A percentile compares a stretch with the other conserved stretches of the same genome.
These are phyloP conservation scores for Aspergillus sp. DNA, from an alignment of 2,329 filamentous ascomycete genomes.

Conservation along the genomic window DNA sequence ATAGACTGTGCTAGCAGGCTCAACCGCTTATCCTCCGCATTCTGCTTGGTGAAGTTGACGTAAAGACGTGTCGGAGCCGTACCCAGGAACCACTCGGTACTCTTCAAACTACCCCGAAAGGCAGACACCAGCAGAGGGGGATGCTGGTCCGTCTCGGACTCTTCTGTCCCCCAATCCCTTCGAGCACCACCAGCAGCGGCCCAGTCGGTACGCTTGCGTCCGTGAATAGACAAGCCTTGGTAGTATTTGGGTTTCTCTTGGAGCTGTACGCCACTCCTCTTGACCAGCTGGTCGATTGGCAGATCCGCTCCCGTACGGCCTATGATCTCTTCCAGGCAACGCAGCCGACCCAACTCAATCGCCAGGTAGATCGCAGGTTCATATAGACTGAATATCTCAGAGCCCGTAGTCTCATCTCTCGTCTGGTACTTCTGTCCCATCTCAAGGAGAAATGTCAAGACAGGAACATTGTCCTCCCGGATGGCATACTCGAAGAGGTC, in stretches of 20 bases:
- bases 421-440: conserved; percentile 35
- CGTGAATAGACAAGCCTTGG: conserved; percentile 73
- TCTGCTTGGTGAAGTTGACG: conserved; percentile 63
- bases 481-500: conserved; percentile 49
- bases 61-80: conserved; percentile 69
- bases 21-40: conserved; percentile 62
- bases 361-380: conserved; percentile 39
- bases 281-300: conserved; percentile 65
- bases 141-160: background rate
- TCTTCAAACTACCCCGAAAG: conserved; percentile 57
- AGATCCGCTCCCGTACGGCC: conserved; percentile 66
- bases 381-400: conserved; percentile 15
- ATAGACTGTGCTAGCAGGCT: conserved; percentile 58
- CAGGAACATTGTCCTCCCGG: conserved; percentile 51
- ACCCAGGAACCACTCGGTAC: conserved; percentile 74
- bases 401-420: conserved; percentile 6
- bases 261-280: conserved; percentile 63
- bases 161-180: no score
- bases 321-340: conserved; percentile 58
- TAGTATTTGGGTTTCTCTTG: conserved; percentile 69
- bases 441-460: conserved; percentile 60
- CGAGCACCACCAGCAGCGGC: conserved; percentile 52
- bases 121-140: conserved; percentile 36
- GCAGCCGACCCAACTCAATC: conserved; percentile 40
- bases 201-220: conserved; percentile 74